A percentile compares a stretch with the other conserved stretches of the same genome.
These are phyloP conservation scores for Colletotrichum melonis DNA, from an alignment of 2,329 filamentous ascomycete species.

Conservation along the genomic window DNA sequence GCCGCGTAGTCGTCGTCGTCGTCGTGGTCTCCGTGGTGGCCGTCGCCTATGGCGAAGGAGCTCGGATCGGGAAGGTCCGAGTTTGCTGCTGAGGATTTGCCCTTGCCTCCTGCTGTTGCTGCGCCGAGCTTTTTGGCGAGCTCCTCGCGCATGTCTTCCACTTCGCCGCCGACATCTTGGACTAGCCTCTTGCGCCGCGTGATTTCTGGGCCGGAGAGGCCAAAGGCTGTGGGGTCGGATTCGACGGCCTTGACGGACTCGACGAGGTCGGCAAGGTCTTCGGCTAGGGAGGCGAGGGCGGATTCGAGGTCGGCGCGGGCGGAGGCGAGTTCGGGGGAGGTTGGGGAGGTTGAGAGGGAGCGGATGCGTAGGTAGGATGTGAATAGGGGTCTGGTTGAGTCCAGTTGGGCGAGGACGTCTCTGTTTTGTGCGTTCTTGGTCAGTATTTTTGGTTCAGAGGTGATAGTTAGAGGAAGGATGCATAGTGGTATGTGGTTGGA, in stretches of 20 bases:
- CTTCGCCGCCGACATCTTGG: conserved; percentile 87
- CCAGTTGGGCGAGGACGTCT: conserved; percentile 88
- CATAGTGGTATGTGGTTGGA: background rate
- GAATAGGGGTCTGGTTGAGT: conserved; percentile 86
- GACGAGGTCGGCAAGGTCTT: conserved; percentile 89
- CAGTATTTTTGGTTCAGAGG: background rate
- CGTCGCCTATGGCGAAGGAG: conserved; percentile 69
- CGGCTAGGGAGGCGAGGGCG: conserved; percentile 75
- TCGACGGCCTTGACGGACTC: conserved; percentile 91
- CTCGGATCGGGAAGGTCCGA: conserved; percentile 65
- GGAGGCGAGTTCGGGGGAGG: conserved; percentile 86
- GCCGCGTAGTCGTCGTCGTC: conserved; percentile 75
- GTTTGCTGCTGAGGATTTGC: conserved; percentile 42
- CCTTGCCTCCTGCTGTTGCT: conserved; percentile 32
- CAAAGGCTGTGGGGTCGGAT: conserved; percentile 86
- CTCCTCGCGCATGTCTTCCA: conserved; percentile 90
- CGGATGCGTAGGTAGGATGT: conserved; percentile 96
- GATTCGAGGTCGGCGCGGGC: conserved; percentile 77
- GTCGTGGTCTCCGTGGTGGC: conserved; percentile 40
- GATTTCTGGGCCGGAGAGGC: conserved; percentile 85
- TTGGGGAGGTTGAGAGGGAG: conserved; percentile 77
- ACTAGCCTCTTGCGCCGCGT: conserved; percentile 83
- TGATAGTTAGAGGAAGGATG: background rate
- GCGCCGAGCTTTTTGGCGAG: conserved; percentile 69
- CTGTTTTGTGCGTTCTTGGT: conserved; percentile 56